Base-by-base conservation (phyloP, 139 green algal species). In the Mesotaenium endlicherianum region DNA sequence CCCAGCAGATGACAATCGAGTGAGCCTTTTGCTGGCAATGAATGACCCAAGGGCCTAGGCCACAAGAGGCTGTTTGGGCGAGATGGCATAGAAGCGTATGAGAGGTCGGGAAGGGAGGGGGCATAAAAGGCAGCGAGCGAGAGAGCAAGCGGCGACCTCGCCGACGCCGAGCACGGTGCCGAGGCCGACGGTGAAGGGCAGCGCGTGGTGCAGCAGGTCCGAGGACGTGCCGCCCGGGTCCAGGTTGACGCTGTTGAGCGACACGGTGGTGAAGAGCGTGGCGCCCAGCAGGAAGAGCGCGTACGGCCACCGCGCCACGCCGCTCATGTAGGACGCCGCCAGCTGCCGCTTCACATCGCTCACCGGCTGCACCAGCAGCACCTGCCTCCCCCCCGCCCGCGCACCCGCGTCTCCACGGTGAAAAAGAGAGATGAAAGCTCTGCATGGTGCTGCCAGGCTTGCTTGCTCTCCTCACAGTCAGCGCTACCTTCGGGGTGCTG, bases 291-390 rank as follows among this genome's bases (percentile, higher is more conserved):
- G 36, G 36, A 77, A 5, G 43, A 74, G 31, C 5, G 17, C 55
- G 14, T 86, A 53, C 3, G 81, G 81, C 81, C 81, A 87, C 36
- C 81, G 74, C 20, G 81, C 79, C 31, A 85, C 26, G 1, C 81
- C 81, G 14, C 6, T 60, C 40, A 85, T 49, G 17, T 16, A 39
- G 6, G 34, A 31, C 8, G 26, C 36, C 4, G 26, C 36, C 14
- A 86, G 70, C 8, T 75, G 80, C 14, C 34, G 34, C 4, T 86
- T 20, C 11, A 86, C 53, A 6, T 86, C 79, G 1, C 42, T n/a
- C 8, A 26, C 26, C 26, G 80, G 80, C 75, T 86, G 80, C 30
- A 86, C 80, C 20, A 86, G 36, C 41, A 75, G 87, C 30, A 85
- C 70, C 70, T 82, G 75, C 17, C 55, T 26, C 11, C 31, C 30